Conservation (phyloP, 148 eudicot genomes). For the Beta vulgaris region DNA sequence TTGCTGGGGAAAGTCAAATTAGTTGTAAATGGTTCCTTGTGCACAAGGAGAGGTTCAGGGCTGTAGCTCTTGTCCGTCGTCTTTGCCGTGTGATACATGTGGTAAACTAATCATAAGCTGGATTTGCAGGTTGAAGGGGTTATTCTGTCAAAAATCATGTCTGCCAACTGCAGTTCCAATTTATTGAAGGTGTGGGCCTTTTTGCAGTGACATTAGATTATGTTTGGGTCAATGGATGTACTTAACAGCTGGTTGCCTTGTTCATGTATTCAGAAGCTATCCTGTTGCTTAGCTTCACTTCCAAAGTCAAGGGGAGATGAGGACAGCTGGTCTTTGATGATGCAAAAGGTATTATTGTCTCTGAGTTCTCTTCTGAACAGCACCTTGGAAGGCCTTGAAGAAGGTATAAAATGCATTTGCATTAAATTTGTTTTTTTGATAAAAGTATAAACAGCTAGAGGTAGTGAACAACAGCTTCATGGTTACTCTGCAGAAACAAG, state of each 20-base stretch:
- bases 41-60: neutral
- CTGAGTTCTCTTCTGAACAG: conserved; percentile 55
- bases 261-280: conserved; percentile 58
- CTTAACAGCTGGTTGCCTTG: neutral
- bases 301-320: conserved; percentile 85
- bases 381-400: conserved; percentile 83
- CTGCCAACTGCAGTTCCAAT: conserved; percentile 50
- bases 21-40: neutral
- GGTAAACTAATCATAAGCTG: conserved; percentile 23
- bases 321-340: conserved; percentile 82
- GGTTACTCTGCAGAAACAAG: conserved; percentile 47
- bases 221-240: neutral
- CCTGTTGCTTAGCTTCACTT: conserved; percentile 72
- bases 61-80: neutral
- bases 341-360: conserved; percentile 66
- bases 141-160: conserved; percentile 61
- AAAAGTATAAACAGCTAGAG: neutral
- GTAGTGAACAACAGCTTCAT: neutral
- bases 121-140: conserved; percentile 77
- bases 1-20: neutral
- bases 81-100: neutral
- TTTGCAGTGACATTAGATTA: neutral
- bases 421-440: neutral
- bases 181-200: conserved; percentile 50
- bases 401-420: conserved; percentile 44